Percentiles rank a stretch among this genome's conserved stretches.
These are phyloP conservation scores for Aureobasidium sp. DNA, from an alignment of 2,329 filamentous ascomycete genomes.

Conservation along the genomic window DNA sequence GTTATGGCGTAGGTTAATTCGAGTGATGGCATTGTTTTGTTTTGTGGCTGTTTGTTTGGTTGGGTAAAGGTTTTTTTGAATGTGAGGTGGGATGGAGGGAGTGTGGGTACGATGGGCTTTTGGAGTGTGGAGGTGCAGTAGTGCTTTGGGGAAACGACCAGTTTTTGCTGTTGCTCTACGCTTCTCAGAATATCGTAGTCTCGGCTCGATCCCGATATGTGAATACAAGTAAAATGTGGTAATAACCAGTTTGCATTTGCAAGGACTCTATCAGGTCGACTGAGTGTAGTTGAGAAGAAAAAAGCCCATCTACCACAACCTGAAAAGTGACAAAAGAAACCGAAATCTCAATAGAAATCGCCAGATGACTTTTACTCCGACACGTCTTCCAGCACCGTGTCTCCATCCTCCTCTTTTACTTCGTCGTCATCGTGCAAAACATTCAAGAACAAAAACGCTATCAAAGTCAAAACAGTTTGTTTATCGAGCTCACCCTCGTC, in stretches of 20 bases:
- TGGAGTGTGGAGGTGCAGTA: too few relatives aligned
- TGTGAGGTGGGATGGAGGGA: neutral
- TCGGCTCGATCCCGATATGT: too few relatives aligned
- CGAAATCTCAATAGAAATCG: neutral
- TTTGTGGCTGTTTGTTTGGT: too few relatives aligned
- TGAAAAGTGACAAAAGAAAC: neutral
- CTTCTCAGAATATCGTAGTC: too few relatives aligned
- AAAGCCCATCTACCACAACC: neutral
- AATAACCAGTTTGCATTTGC: too few relatives aligned
- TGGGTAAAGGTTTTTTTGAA: too few relatives aligned
- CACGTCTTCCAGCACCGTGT: neutral
- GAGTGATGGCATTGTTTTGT: neutral
- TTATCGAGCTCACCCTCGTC: conserved; percentile 13
- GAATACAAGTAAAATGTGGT: neutral
- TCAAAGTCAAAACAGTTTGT: neutral
- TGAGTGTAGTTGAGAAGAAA: neutral
- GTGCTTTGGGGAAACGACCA: too few relatives aligned
- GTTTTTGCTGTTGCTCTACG: too few relatives aligned
- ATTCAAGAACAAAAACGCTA: conserved; percentile 1
- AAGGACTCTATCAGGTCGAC: neutral
- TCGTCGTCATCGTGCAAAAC: neutral
- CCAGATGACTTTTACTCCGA: conserved; percentile 1
- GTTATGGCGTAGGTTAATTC: neutral
- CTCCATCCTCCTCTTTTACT: neutral
- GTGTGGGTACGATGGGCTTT: too few relatives aligned